Evolutionary conservation across 495 filamentous ascomycete genomes (phyloP), one percentile per base, ranked within the genome.

Genomic region (Tuber magnatum): DNA sequence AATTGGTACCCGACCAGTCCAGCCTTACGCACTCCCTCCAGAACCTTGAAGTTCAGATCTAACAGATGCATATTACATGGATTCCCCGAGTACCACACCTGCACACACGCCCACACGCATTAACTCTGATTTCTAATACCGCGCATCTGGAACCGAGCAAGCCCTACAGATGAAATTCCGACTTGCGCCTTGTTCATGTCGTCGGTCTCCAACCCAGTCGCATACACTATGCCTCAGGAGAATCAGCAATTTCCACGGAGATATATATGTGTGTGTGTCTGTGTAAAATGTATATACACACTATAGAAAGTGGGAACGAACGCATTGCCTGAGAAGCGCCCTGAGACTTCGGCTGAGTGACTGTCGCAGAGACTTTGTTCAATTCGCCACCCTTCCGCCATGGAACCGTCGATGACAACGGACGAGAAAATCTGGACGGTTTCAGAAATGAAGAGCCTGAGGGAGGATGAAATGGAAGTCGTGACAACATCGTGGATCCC

Each of bases 11-110:
- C 91, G 69, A 95, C 88, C 72, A 95, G 86, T 41, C 91, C 92
- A 39, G 92, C 91, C 79, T 89, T 88, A 80, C 92, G 87, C 74
- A 99, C 94, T 76, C 94, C 93, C 82, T 96, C 89, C 80, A 90
- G 91, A 32, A 98, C 92, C 77, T 89, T 88, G 83, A 90, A 84
- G 81, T 92, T 97, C 71, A 99, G 89, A 80, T 94, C 91, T 77
- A 99, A 86, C 73, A 99, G 88, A 85, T 99, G 95, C 95, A 97
- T 99, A 86, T 99, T 99, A 87, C 95, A 99, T 9, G 95, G 95
- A 85, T 99, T 99, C 32, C 95, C 95, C 65, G 92, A 89, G 84
- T 92, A 96, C 91, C 91, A 90, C 43, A 89, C 87, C 78, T 77
- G 44, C 32, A 39, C 9, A 32, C 43, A 40, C 44, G 10, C 75